phyloP scores from a whole-genome alignment of 495 filamentous ascomycete species.

The Delitschia confertaspora region DNA sequence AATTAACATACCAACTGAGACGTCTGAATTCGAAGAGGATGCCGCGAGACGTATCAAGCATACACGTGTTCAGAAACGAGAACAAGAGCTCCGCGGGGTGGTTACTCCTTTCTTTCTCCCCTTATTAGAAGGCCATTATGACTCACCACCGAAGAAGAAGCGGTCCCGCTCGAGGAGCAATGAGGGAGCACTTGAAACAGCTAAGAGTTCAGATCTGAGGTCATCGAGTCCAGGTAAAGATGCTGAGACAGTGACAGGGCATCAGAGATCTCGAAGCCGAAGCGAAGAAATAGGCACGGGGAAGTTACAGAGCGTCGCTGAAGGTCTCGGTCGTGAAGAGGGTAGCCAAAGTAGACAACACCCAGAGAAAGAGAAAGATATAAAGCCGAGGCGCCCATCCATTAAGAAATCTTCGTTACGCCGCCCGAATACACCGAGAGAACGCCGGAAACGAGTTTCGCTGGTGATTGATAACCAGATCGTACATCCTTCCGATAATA shows the following conservation, averaged over 20 bases:
- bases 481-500: conserved; percentile 19
- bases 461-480: conserved; percentile 28
- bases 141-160: conserved; percentile 12
- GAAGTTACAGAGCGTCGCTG: too few species aligned
- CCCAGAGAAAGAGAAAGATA: conserved; percentile 1
- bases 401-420: conserved; percentile 23
- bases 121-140: conserved; percentile 13
- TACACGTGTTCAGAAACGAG: conserved; percentile 24
- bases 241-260: conserved; percentile 11
- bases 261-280: conserved; percentile 5
- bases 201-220: not conserved
- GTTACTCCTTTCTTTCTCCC: conserved; percentile 23
- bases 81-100: conserved; percentile 25
- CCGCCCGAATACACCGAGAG: conserved; percentile 1
- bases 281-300: too few species aligned
- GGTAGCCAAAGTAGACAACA: not conserved
- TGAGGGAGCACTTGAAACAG: conserved; percentile 1
- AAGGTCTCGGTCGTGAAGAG: conserved; percentile 4
- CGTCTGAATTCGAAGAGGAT: not conserved
- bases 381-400: conserved; percentile 9
- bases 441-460: conserved; percentile 21
- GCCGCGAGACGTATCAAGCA: conserved; percentile 16
- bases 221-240: conserved; percentile 8
- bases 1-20: not conserved
- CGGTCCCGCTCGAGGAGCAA: conserved; percentile 4